phyloP scores from a whole-genome alignment of 176 grass and related monocot species.

The Poa pratensis region DNA sequence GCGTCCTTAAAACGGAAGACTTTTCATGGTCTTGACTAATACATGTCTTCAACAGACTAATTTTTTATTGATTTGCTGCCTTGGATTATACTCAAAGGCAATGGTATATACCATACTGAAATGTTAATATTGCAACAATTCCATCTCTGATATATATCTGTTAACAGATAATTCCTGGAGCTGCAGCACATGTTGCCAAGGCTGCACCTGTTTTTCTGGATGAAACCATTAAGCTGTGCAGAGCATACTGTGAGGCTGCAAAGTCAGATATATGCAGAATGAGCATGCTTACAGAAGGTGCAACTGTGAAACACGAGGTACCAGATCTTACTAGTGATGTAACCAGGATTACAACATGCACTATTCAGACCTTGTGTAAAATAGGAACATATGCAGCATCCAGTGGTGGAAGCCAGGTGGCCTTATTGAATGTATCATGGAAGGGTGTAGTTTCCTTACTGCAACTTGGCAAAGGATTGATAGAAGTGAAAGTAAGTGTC shows the following conservation, averaged over 20 bases:
- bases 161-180: slow-evolving; percentile 67
- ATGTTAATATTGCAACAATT: slow-evolving; percentile 34
- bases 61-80: not conserved
- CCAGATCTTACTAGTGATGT: slow-evolving; percentile 44
- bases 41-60: too few relatives aligned
- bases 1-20: too few relatives aligned
- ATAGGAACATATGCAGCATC: slow-evolving; percentile 79
- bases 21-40: too few relatives aligned
- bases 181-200: slow-evolving; percentile 60
- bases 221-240: slow-evolving; percentile 72
- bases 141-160: slow-evolving; percentile 44
- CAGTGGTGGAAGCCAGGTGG: slow-evolving; percentile 76
- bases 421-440: slow-evolving; percentile 88
- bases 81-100: slow-evolving; percentile 15
- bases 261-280: slow-evolving; percentile 44
- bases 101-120: slow-evolving; percentile 28
- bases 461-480: slow-evolving; percentile 76
- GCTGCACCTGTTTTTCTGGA: slow-evolving; percentile 75
- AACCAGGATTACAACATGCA: slow-evolving; percentile 53
- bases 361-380: slow-evolving; percentile 74
- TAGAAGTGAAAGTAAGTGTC: slow-evolving; percentile 63
- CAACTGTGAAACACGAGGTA: slow-evolving; percentile 33
- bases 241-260: slow-evolving; percentile 59
- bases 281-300: slow-evolving; percentile 42
- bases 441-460: slow-evolving; percentile 88